Conservation (phyloP, 2,329 filamentous ascomycete species). For the Clarireedia homoeocarpa region DNA sequence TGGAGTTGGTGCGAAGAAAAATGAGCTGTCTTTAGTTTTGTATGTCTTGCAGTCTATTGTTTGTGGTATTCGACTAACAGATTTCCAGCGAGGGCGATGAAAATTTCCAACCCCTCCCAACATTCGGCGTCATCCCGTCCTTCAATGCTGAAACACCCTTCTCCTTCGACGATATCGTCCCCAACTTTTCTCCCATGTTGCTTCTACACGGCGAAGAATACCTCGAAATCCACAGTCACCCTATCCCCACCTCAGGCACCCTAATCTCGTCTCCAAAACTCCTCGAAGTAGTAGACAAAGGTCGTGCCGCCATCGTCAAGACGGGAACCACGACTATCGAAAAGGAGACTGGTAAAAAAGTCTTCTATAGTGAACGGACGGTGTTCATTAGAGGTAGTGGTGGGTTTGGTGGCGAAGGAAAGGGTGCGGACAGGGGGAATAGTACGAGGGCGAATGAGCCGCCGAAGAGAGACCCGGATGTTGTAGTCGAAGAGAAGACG, state of each 20-base stretch:
- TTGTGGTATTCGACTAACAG: not conserved
- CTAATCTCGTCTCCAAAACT: conserved; percentile 72
- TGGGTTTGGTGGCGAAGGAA: conserved; percentile 78
- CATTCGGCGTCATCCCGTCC: conserved; percentile 93
- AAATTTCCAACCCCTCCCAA: conserved; percentile 87
- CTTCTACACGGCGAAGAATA: conserved; percentile 97
- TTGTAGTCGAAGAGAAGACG: conserved; percentile 77
- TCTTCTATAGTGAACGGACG: conserved; percentile 97
- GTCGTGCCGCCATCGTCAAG: conserved; percentile 76
- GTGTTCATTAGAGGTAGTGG: conserved; percentile 87
- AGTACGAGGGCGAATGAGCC: conserved; percentile 73
- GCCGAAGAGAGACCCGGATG: conserved; percentile 70
- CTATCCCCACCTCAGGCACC: conserved; percentile 76
- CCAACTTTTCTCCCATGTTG: conserved; percentile 98
- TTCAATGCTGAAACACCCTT: conserved; percentile 80
- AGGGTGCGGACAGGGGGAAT: conserved; percentile 68
- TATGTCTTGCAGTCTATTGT: conserved; percentile 27
- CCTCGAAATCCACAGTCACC: conserved; percentile 87
- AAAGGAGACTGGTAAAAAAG: conserved; percentile 74
- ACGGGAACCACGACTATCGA: conserved; percentile 76
- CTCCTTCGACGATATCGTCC: conserved; percentile 72
- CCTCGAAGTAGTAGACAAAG: conserved; percentile 95
- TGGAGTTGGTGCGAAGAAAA: conserved; percentile 84
- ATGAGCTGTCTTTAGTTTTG: conserved; percentile 80
- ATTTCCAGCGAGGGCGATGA: conserved; percentile 64